Conservation (phyloP, 2,329 filamentous ascomycete species). For the Aureobasidium mangrovei region DNA sequence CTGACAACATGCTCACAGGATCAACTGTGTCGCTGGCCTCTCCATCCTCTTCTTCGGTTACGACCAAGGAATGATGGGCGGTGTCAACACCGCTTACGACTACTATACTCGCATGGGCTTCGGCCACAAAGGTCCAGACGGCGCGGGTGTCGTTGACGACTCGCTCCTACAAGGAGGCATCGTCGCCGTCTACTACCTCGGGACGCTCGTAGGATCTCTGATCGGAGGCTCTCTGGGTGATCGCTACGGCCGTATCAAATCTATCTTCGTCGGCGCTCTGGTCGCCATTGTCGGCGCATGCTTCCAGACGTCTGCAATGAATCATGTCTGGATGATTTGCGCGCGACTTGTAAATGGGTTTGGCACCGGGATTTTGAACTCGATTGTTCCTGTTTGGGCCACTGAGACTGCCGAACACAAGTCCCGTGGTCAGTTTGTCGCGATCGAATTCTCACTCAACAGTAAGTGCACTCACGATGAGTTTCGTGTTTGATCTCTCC, state of each 20-base stretch:
- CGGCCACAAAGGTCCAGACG: slow-evolving; percentile 44
- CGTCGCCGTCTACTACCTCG: slow-evolving; percentile 49
- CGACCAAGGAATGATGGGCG: slow-evolving; percentile 29
- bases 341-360: slow-evolving; percentile 45
- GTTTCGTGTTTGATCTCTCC: slow-evolving; percentile 54
- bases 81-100: slow-evolving; percentile 27
- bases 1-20: neutral
- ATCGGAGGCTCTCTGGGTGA: slow-evolving; percentile 43
- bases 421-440: slow-evolving; percentile 50
- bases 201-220: slow-evolving; percentile 40
- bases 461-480: slow-evolving; percentile 38
- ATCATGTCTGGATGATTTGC: slow-evolving; percentile 38
- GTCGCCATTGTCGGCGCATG: slow-evolving; percentile 43
- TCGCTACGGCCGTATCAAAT: slow-evolving; percentile 39
- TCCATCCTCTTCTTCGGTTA: slow-evolving; percentile 33
- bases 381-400: slow-evolving; percentile 45
- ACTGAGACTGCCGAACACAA: slow-evolving; percentile 42
- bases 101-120: slow-evolving; percentile 25
- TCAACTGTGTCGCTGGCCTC: slow-evolving; percentile 30
- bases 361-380: slow-evolving; percentile 43
- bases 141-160: slow-evolving; percentile 45
- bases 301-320: slow-evolving; percentile 41
- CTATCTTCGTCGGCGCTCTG: slow-evolving; percentile 39
- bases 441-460: slow-evolving; percentile 64
- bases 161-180: slow-evolving; percentile 56